phyloP scores from a whole-genome alignment of 139 green algal species.

The Prasinococcaceae sp. region DNA sequence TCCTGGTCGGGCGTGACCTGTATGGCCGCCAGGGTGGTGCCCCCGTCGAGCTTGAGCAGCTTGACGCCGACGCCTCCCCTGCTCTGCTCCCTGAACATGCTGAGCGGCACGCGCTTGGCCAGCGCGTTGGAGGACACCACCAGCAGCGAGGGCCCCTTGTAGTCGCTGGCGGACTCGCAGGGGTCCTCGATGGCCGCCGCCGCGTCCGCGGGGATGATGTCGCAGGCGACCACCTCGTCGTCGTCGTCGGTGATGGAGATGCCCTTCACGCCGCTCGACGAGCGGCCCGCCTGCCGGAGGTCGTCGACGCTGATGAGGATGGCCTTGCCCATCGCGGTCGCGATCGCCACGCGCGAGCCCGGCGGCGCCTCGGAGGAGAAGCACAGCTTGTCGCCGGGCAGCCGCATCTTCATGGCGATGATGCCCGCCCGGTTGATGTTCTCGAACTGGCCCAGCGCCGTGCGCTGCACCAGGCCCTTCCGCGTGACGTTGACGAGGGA shows the following conservation, averaged over 20 bases:
- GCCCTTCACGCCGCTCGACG: conserved; percentile 1
- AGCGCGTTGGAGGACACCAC: too few relatives aligned
- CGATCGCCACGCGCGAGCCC: neutral
- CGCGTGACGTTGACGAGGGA: conserved; percentile 46
- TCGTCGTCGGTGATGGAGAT: conserved; percentile 3
- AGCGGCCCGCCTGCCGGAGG: neutral
- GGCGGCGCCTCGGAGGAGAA: neutral
- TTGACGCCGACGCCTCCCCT: too few relatives aligned
- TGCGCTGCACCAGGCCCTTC: conserved; percentile 48
- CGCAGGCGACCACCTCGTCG: conserved; percentile 9
- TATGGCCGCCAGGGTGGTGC: too few relatives aligned
- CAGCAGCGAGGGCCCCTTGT: too few relatives aligned
- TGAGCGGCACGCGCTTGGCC: too few relatives aligned
- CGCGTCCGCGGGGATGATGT: conserved; percentile 8
- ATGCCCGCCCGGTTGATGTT: conserved; percentile 20
- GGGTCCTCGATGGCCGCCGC: too few relatives aligned
- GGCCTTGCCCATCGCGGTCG: conserved; percentile 8
- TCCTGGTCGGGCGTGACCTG: too few relatives aligned
- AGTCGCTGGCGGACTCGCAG: too few relatives aligned
- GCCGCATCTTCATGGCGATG: conserved; percentile 31
- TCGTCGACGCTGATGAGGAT: conserved; percentile 12
- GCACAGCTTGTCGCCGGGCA: neutral
- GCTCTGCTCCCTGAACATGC: too few relatives aligned
- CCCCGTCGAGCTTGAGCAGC: too few relatives aligned
- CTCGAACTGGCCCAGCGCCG: conserved; percentile 31